These are phyloP conservation scores for Nicotiana noctiflora DNA, from an alignment of 257 asterid genomes.

Conservation along the genomic window DNA sequence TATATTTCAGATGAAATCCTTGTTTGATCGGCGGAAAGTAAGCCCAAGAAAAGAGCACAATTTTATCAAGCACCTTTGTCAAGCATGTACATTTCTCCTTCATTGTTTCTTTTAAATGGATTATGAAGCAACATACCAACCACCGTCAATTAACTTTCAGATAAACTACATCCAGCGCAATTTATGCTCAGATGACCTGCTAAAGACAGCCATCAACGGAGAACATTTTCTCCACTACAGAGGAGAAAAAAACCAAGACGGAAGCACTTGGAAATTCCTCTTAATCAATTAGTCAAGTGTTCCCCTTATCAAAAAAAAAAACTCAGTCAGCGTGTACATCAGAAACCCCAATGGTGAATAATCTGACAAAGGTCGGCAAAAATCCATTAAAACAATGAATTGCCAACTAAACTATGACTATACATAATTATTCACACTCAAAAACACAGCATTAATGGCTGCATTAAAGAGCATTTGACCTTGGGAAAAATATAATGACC, in stretches of 20 bases:
- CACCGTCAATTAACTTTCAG: background rate
- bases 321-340: background rate
- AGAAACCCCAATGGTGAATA: background rate
- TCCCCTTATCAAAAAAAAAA: background rate
- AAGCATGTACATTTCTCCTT: background rate
- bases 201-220: background rate
- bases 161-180: background rate
- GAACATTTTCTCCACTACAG: background rate
- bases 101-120: background rate
- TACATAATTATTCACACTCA: background rate
- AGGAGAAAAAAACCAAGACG: background rate
- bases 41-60: slow-evolving; percentile 3
- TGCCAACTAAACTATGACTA: background rate
- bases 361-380: background rate
- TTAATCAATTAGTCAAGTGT: background rate
- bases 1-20: background rate
- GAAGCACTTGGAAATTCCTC: background rate
- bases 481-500: background rate
- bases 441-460: background rate
- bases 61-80: background rate
- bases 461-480: background rate
- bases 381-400: background rate
- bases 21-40: background rate
- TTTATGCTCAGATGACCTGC: slow-evolving; percentile 4
- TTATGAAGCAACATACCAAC: background rate